These are phyloP conservation scores for Excoecaria cochinchinensis DNA, from an alignment of 345 rosid species.

Conservation along the genomic window DNA sequence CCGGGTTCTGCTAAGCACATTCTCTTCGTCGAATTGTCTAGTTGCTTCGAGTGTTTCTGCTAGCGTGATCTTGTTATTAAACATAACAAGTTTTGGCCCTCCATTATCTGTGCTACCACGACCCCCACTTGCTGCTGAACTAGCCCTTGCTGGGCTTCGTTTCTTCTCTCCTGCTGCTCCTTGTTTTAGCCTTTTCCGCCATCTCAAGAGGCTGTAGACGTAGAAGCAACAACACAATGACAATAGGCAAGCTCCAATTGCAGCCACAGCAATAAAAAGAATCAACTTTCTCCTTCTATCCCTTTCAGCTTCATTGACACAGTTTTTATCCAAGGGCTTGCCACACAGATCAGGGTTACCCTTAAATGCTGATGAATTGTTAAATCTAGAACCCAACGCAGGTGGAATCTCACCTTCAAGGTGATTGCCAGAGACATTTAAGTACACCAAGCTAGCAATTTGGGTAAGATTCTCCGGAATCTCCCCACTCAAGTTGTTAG, in stretches of 20 bases:
- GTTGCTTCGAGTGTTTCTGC: conserved; percentile 91
- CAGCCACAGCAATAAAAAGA: conserved; percentile 55
- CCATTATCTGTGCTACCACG: conserved; percentile 84
- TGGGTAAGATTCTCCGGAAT: conserved; percentile 59
- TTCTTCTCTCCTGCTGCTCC: conserved; percentile 79
- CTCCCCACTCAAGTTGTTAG: conserved; percentile 68
- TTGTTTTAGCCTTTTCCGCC: conserved; percentile 77
- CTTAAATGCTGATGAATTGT: conserved; percentile 54
- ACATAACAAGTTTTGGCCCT: conserved; percentile 90
- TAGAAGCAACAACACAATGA: conserved; percentile 84
- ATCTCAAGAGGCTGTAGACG: conserved; percentile 68
- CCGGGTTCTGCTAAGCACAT: conserved; percentile 75
- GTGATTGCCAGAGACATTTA: conserved; percentile 73
- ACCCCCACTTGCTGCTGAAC: conserved; percentile 72
- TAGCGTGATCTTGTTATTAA: conserved; percentile 79
- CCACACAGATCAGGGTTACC: conserved; percentile 67
- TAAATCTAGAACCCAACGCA: conserved; percentile 54
- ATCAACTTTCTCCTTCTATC: conserved; percentile 56
- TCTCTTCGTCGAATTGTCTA: conserved; percentile 86
- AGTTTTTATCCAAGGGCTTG: conserved; percentile 53
- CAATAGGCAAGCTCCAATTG: conserved; percentile 53
- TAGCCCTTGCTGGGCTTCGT: conserved; percentile 76
- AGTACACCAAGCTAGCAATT: conserved; percentile 48
- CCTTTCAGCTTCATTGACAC: conserved; percentile 38
- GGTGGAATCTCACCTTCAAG: conserved; percentile 74